phyloP scores from a whole-genome alignment of 2,329 filamentous ascomycete species.

The Colletotrichum theobromicola region DNA sequence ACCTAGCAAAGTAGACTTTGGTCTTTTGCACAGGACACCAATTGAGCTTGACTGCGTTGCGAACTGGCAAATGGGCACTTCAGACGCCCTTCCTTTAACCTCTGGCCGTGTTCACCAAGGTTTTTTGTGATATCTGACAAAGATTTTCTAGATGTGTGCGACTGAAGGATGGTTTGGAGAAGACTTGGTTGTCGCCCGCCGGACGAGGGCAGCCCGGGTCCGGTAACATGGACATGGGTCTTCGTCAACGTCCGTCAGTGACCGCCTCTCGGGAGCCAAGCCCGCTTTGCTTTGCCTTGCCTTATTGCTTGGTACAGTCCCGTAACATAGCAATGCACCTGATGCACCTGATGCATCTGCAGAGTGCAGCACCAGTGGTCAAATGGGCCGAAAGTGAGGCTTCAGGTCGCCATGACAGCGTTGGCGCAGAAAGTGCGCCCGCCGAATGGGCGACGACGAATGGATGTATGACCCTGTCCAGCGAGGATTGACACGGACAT shows the following conservation, averaged over 20 bases:
- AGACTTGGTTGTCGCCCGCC: not conserved
- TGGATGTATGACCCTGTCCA: not conserved
- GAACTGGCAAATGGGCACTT: not conserved
- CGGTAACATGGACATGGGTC: constrained; percentile 15
- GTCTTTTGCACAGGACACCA: not conserved
- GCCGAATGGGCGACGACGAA: not conserved
- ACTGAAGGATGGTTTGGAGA: not conserved
- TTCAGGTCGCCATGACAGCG: not conserved
- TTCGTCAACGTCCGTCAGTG: constrained; percentile 1
- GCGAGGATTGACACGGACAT: not conserved
- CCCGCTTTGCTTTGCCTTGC: not conserved
- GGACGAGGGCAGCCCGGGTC: not conserved
- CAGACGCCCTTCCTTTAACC: not conserved
- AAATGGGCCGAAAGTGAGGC: not conserved
- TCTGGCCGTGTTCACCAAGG: not conserved
- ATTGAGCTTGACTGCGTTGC: not conserved
- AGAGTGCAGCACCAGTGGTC: not conserved
- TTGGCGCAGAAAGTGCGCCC: not conserved
- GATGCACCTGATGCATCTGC: not conserved
- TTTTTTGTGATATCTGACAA: constrained; percentile 21
- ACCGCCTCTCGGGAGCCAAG: constrained; percentile 3
- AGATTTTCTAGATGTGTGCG: not conserved
- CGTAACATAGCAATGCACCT: not conserved
- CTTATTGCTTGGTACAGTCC: too few relatives aligned
- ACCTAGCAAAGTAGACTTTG: not conserved